These are phyloP conservation scores for Talaromyces piceae DNA, from an alignment of 2,329 filamentous ascomycete genomes.

Conservation along the genomic window DNA sequence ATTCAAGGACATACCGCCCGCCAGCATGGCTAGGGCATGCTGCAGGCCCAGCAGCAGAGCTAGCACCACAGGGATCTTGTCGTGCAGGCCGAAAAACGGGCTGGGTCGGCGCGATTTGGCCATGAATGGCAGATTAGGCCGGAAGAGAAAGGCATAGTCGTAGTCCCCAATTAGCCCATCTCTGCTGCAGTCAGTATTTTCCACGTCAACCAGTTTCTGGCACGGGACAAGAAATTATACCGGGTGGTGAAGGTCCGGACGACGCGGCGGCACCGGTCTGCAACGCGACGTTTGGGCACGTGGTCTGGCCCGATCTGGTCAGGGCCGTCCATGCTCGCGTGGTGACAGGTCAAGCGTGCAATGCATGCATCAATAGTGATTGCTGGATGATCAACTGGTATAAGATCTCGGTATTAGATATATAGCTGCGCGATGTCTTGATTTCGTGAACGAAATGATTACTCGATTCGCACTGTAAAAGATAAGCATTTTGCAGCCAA, in stretches of 20 bases:
- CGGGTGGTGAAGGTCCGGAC: constrained; percentile 36
- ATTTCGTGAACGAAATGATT: background rate
- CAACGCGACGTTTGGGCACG: constrained; percentile 28
- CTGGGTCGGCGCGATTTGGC: constrained; percentile 51
- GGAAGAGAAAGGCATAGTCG: constrained; percentile 85
- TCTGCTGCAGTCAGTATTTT: constrained; percentile 22
- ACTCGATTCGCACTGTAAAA: background rate
- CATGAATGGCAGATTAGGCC: constrained; percentile 74
- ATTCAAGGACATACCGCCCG: constrained; percentile 38
- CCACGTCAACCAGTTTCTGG: too few species aligned
- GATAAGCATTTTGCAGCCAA: background rate
- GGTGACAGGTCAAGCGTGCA: too few species aligned
- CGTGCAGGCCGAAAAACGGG: constrained; percentile 64
- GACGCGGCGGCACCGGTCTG: constrained; percentile 27
- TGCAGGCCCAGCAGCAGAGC: constrained; percentile 62
- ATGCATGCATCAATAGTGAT: background rate
- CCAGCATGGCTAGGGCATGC: constrained; percentile 61
- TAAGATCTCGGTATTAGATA: background rate
- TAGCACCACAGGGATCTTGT: constrained; percentile 59
- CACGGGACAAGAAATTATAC: constrained; percentile 18
- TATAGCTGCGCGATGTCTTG: background rate
- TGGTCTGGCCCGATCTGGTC: constrained; percentile 39
- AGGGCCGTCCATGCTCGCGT: constrained; percentile 32
- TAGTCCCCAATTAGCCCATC: constrained; percentile 77
- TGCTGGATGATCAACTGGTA: background rate